A percentile compares a stretch with the other conserved stretches of the same genome.
Conservation (phyloP, 495 filamentous ascomycete genomes). For the Penicillium dipodomyicola region DNA sequence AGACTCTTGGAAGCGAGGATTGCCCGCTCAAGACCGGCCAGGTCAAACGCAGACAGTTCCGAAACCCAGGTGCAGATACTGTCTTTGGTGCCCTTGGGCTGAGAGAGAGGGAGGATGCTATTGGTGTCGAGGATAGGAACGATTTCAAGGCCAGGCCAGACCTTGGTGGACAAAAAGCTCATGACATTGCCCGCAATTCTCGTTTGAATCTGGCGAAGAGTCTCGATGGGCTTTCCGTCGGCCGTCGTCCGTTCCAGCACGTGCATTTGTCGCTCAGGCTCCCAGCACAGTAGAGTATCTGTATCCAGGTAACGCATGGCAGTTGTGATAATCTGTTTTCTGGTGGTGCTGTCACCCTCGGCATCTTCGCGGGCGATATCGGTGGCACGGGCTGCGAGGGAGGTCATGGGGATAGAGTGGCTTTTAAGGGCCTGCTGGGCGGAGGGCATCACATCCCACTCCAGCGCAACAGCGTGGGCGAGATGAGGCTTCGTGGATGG, state of each 20-base stretch:
- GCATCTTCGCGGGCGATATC: slow-evolving; percentile 72
- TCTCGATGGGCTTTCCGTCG: slow-evolving; percentile 38
- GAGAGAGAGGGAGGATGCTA: slow-evolving; percentile 67
- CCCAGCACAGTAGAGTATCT: slow-evolving; percentile 92
- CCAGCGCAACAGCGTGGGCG: slow-evolving; percentile 80
- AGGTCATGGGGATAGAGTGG: slow-evolving; percentile 89
- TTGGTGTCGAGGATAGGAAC: slow-evolving; percentile 68
- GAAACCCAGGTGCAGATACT: slow-evolving; percentile 78
- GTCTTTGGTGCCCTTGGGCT: slow-evolving; percentile 68
- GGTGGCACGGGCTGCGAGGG: slow-evolving; percentile 71
- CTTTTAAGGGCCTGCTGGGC: slow-evolving; percentile 72
- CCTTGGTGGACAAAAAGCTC: slow-evolving; percentile 60
- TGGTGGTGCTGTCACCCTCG: slow-evolving; percentile 37
- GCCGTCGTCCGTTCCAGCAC: slow-evolving; percentile 27
- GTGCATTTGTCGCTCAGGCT: slow-evolving; percentile 53
- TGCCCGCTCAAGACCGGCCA: slow-evolving; percentile 81
- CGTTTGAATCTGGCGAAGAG: slow-evolving; percentile 71
- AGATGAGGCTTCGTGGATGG: slow-evolving; percentile 75
- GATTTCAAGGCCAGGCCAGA: slow-evolving; percentile 87
- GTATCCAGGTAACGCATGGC: slow-evolving; percentile 86
- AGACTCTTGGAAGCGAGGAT: slow-evolving; percentile 84
- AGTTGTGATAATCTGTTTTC: slow-evolving; percentile 60
- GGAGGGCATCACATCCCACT: slow-evolving; percentile 85
- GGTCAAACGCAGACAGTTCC: slow-evolving; percentile 67
- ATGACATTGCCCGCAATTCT: slow-evolving; percentile 65